Evolutionary conservation across 306 rosid species (phyloP).

Genomic region (Hippophae rhamnoides): DNA sequence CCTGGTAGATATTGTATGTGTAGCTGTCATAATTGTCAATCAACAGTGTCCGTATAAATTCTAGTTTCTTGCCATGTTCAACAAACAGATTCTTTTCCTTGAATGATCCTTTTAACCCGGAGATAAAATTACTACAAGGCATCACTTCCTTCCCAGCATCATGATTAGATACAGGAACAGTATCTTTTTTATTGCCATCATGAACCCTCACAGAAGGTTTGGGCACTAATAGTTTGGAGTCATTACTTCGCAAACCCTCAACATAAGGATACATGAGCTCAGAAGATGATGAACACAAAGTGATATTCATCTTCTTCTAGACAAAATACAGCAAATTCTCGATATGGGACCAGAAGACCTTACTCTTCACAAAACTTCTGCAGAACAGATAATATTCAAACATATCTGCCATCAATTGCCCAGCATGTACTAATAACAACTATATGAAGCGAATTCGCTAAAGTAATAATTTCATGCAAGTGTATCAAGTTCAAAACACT

Average conservation of each 20-base stretch:
- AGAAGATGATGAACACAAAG: conserved; percentile 34
- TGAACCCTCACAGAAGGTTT: conserved; percentile 32
- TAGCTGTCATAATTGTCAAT: conserved; percentile 97
- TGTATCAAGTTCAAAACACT: too few species aligned
- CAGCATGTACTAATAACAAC: neutral
- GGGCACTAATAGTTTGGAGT: conserved; percentile 20
- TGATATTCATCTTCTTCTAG: conserved; percentile 34
- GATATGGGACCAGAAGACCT: neutral
- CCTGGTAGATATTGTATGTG: conserved; percentile 96
- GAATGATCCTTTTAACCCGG: conserved; percentile 44
- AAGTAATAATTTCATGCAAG: neutral
- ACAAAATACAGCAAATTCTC: neutral
- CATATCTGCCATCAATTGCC: neutral
- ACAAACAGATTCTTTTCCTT: conserved; percentile 26
- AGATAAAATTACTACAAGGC: conserved; percentile 38
- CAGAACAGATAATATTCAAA: neutral
- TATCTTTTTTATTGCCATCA: conserved; percentile 27
- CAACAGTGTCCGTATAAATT: conserved; percentile 74
- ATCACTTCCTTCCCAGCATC: conserved; percentile 28
- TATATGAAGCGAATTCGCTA: neutral
- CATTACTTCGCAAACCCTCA: conserved; percentile 30
- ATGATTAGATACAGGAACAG: conserved; percentile 15
- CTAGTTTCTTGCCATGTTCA: conserved; percentile 35
- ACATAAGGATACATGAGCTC: conserved; percentile 32
- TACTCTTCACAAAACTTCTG: neutral